Percentiles rank a stretch among this genome's conserved stretches.
Evolutionary conservation across 768 basidiomycete species (phyloP).

Genomic region (Tylopilus sp.): DNA sequence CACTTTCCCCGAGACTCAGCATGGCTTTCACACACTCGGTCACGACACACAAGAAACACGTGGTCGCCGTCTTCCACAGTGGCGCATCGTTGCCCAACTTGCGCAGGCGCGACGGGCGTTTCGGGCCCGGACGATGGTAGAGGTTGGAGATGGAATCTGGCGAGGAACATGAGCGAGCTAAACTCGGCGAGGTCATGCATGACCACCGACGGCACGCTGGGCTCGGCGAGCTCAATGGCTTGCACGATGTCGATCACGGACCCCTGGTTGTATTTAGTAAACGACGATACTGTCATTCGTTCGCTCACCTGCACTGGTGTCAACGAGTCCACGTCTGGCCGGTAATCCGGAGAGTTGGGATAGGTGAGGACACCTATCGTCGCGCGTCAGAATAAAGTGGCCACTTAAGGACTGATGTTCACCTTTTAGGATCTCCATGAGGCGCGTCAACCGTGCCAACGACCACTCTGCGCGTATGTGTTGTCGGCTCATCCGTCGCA

Average conservation of each 20-base stretch:
- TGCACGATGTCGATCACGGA: slow-evolving; percentile 70
- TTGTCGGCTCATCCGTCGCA: slow-evolving; percentile 47
- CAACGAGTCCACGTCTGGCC: slow-evolving; percentile 81
- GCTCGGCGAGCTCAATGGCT: slow-evolving; percentile 58
- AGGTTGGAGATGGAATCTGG: slow-evolving; percentile 59
- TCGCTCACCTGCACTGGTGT: slow-evolving; percentile 70
- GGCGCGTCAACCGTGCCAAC: slow-evolving; percentile 55
- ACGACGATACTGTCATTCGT: no score
- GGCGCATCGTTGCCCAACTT: slow-evolving; percentile 85
- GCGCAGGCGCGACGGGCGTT: slow-evolving; percentile 8
- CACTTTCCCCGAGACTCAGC: slow-evolving; percentile 48
- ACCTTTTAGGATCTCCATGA: slow-evolving; percentile 82
- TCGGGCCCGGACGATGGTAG: not conserved
- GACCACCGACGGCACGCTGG: slow-evolving; percentile 66
- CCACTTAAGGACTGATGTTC: no score
- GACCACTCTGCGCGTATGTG: slow-evolving; percentile 59
- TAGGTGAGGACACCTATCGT: slow-evolving; percentile 72
- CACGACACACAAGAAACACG: slow-evolving; percentile 68
- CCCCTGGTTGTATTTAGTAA: slow-evolving; percentile 53
- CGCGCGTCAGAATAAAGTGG: not conserved
- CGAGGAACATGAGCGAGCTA: slow-evolving; percentile 81
- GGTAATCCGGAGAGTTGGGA: slow-evolving; percentile 76
- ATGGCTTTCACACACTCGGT: slow-evolving; percentile 60
- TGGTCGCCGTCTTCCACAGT: slow-evolving; percentile 92
- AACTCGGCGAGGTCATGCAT: slow-evolving; percentile 85